These are phyloP conservation scores for Ambrosiella beaveri DNA, from an alignment of 2,329 filamentous ascomycete genomes.

Conservation along the genomic window DNA sequence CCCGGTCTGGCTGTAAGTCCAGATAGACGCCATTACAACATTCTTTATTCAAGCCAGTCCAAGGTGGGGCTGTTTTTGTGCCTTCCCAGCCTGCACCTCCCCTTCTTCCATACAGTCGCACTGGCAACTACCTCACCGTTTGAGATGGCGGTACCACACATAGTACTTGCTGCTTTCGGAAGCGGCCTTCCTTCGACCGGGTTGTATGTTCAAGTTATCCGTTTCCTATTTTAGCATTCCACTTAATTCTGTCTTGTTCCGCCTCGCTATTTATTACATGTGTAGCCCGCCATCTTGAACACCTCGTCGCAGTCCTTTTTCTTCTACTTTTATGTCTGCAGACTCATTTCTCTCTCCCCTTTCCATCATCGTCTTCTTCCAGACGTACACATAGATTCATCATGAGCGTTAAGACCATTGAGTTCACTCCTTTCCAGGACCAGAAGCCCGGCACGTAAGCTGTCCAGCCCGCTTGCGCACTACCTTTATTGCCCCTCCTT, in stretches of 20 bases:
- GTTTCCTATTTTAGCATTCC: background rate
- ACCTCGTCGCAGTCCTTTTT: too few species aligned
- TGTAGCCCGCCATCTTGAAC: background rate
- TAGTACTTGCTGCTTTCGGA: background rate
- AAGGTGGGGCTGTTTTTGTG: background rate
- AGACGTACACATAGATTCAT: conserved; percentile 17
- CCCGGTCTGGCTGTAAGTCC: background rate
- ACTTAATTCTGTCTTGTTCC: background rate
- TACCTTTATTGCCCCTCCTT: background rate
- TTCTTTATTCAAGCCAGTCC: background rate
- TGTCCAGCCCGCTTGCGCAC: background rate
- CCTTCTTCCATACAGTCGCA: background rate
- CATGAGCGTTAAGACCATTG: conserved; percentile 62
- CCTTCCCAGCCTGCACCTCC: background rate
- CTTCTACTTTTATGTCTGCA: too few species aligned
- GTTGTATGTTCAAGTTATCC: background rate
- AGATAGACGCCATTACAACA: background rate
- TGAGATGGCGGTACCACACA: background rate
- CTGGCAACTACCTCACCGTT: background rate
- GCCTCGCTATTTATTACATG: background rate
- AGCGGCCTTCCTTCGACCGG: background rate
- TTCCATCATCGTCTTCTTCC: background rate
- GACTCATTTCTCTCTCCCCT: background rate
- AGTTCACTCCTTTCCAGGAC: conserved; percentile 74
- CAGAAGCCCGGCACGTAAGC: conserved; percentile 99